Evolutionary conservation across 1,284 basidiomycete species (phyloP).

Genomic region (Abortiporus biennis): DNA sequence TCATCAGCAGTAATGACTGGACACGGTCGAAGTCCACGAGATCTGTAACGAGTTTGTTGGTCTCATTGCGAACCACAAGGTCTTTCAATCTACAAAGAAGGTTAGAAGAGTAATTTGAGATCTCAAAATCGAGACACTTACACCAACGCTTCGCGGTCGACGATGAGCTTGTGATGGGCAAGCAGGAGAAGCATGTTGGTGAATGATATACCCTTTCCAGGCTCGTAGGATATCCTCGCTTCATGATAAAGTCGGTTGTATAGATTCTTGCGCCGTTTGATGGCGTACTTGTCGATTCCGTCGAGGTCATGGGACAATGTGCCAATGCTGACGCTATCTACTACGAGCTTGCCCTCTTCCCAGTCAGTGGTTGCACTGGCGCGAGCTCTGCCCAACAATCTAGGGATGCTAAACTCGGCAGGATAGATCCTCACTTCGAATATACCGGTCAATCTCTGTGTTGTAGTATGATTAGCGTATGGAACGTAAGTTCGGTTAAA

Average conservation of each 20-base stretch:
- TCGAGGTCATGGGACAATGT: conserved; percentile 56
- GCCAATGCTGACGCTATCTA: conserved; percentile 56
- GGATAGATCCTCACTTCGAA: conserved; percentile 88
- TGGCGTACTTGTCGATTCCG: conserved; percentile 57
- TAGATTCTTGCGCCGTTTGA: conserved; percentile 60
- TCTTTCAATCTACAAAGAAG: conserved; percentile 71
- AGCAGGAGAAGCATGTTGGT: conserved; percentile 86
- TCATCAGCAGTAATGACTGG: conserved; percentile 70
- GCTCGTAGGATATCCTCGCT: conserved; percentile 69
- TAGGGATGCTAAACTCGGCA: conserved; percentile 52
- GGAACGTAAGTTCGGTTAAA: too few relatives aligned
- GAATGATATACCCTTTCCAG: conserved; percentile 83
- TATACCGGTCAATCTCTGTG: conserved; percentile 69
- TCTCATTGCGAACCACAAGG: conserved; percentile 69
- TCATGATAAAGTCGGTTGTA: conserved; percentile 84
- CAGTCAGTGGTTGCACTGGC: conserved; percentile 23
- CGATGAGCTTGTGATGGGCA: conserved; percentile 89
- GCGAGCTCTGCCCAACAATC: conserved; percentile 47
- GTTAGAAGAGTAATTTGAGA: too few relatives aligned
- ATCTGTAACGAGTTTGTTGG: conserved; percentile 74
- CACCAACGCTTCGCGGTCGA: conserved; percentile 85
- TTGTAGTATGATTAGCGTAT: background rate
- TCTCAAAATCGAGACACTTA: conserved; percentile 34
- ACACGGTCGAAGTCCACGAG: conserved; percentile 83
- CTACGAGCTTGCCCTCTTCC: conserved; percentile 17